Evolutionary conservation across 495 filamentous ascomycete genomes (phyloP), one percentile per base, ranked within the genome.

Genomic region (Hypomontagnella submonticulosa): DNA sequence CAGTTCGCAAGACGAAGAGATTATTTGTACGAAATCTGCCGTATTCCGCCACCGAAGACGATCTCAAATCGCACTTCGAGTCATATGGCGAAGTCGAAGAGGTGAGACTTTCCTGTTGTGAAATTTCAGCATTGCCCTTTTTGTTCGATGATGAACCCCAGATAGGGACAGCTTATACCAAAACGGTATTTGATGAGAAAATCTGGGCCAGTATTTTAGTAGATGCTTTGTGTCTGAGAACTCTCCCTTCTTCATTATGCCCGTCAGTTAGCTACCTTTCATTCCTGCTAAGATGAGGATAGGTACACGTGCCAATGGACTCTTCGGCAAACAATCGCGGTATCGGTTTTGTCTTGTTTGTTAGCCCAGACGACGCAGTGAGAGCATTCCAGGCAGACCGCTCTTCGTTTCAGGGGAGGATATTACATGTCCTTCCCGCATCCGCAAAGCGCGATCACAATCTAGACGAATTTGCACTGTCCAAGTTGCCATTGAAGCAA

Each of bases 131-230:
- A 51, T 71, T 60, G 12, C 51, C 60, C 42, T 50, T 49, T n/a
- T 67, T 71, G 75, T 84, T 82, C 78, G 73, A 83, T 93, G 94
- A 97, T 97, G 94, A 97, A 89, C 77, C 86, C 86, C 89, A 89
- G 94, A 97, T 98, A 98, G 95, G 95, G 95, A 97, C 94, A 98
- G 84, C 93, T 90, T 87, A 97, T 95, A 88, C 87, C 62, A 63
- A 32, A 72, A 54, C 56, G 49, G 81, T 78, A 81, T 80, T 59
- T 84, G 84, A 85, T 83, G 84, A 77, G 79, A 84, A 78, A 27
- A 63, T 64, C 80, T 82, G 83, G 82, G 79, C 81, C 77, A 79
- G 75, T 81, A 84, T 86, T 86, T 86, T 86, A 85, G 83, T 86
- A 86, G 84, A 85, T 86, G 79, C 82, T 83, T 78, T 71, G 78